Evolutionary conservation across 2,329 filamentous ascomycete species (phyloP).

Genomic region (Dactylonectria estremocensis): DNA sequence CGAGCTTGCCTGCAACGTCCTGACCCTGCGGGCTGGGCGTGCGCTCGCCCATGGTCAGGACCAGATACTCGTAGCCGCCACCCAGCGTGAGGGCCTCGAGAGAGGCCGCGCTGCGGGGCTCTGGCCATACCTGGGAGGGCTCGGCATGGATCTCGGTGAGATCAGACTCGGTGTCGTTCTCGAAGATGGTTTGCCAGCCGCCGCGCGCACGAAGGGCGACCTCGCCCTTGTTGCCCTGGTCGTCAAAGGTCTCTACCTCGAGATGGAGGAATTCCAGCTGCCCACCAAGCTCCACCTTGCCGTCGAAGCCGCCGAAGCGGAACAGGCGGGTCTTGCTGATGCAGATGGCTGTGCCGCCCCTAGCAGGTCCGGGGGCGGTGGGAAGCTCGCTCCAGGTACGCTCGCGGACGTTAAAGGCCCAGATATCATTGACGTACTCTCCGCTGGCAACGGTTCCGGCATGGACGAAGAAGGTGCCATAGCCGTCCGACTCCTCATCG

Average conservation of each 20-base stretch:
- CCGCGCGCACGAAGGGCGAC: conserved; percentile 66
- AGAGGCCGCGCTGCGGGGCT: conserved; percentile 67
- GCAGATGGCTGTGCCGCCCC: conserved; percentile 79
- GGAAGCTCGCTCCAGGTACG: conserved; percentile 78
- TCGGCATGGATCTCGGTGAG: conserved; percentile 55
- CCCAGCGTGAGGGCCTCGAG: conserved; percentile 71
- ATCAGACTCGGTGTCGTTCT: conserved; percentile 53
- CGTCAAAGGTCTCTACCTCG: conserved; percentile 69
- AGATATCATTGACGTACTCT: conserved; percentile 77
- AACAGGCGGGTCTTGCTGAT: conserved; percentile 77
- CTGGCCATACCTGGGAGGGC: conserved; percentile 63
- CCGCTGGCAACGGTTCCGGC: conserved; percentile 79
- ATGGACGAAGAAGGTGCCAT: conserved; percentile 81
- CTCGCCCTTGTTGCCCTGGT: conserved; percentile 64
- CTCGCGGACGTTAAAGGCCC: conserved; percentile 80
- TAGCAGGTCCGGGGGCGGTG: conserved; percentile 75
- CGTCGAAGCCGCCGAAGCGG: conserved; percentile 87
- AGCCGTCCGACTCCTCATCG: conserved; percentile 73
- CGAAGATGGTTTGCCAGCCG: conserved; percentile 68
- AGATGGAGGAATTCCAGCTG: conserved; percentile 77
- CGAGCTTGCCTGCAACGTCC: conserved; percentile 67
- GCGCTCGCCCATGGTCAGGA: conserved; percentile 73
- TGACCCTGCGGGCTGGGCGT: conserved; percentile 65
- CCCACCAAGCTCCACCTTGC: conserved; percentile 77
- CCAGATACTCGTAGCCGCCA: conserved; percentile 73